Base-by-base conservation (phyloP, 805 yeast genomes). In the Ascoidea asiatica region DNA sequence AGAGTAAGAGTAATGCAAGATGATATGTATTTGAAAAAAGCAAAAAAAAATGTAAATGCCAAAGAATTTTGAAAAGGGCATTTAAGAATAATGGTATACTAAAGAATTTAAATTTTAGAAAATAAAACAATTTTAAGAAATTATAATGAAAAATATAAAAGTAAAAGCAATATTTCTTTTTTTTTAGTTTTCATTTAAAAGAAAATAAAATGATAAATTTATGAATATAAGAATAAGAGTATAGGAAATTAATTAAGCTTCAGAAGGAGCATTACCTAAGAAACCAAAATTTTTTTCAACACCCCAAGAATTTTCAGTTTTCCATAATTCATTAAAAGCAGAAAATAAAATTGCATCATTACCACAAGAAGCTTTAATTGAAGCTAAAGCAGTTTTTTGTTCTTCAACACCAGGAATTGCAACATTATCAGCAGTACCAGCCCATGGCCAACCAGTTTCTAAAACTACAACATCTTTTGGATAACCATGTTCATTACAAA, bases 381-480 rank as follows among this genome's bases (percentile, higher is more conserved):
- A 62, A 49, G 70, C 56, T 42, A 79, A 55, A 6, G 81, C 80
- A 7, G 64, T 50, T 19, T 62, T 56, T 59, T 79, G 84, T 63
- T 77, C 73, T 5, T 52, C 57, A 21, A 51, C 51, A 19, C 79
- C 72, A 39, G 84, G 82, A 36, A 77, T 77, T 51, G 78, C 76
- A 40, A 50, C 48, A 44, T 78, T 77, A 52, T 66, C 71, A 46
- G 69, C 53, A 49, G 64, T 58, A 54, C 86, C 85, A 51, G 66
- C 56, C 19, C 81, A 71, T 54, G 85, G 86, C 86, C 86, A 79
- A 38, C 86, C 86, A 43, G 81, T 71, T 62, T 79, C 86, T 46
- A 77, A 67, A 50, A 78, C 67, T 49, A 77, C 59, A 13, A 59
- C 61, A 18, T 56, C 51, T 58, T 77, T 76, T 29, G 53, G 49